A percentile compares a stretch with the other conserved stretches of the same genome.
phyloP scores from a whole-genome alignment of 2,329 filamentous ascomycete species.

The Aspergillus sojae region DNA sequence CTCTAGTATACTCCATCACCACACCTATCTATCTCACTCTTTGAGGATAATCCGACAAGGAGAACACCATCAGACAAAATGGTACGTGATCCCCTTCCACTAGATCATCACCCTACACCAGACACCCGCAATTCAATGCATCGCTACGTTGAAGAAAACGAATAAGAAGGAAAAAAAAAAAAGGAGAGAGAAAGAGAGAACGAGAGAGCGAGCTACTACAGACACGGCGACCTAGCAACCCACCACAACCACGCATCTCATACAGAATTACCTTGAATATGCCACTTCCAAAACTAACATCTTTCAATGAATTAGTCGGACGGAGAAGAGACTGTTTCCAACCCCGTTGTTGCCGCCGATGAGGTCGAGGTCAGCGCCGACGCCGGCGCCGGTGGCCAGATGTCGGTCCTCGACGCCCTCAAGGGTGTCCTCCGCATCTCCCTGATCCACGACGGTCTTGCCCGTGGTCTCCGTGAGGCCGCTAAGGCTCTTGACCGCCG shows the following conservation, averaged over 20 bases:
- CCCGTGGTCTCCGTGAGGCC: conserved; percentile 96
- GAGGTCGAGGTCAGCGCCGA: conserved; percentile 97
- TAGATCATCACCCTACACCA: neutral
- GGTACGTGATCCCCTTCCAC: conserved; percentile 37
- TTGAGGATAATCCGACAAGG: conserved; percentile 58
- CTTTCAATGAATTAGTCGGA: conserved; percentile 71
- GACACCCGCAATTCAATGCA: too few relatives aligned
- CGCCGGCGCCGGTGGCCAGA: conserved; percentile 69
- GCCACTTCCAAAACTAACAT: conserved; percentile 12
- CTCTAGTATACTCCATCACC: conserved; percentile 28
- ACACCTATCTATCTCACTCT: conserved; percentile 42
- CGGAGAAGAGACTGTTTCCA: conserved; percentile 97
- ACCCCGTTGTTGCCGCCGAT: conserved; percentile 68
- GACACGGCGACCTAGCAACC: neutral
- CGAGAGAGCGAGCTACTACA: neutral
- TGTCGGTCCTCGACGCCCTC: conserved; percentile 97
- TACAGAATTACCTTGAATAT: conserved; percentile 3
- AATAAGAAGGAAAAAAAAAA: neutral
- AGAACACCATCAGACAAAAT: conserved; percentile 44
- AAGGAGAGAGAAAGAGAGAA: too few relatives aligned
- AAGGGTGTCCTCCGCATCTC: conserved; percentile 99
- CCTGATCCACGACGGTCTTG: conserved; percentile 99
- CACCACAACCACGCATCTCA: neutral
- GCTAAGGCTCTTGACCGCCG: conserved; percentile 98
- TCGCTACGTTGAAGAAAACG: neutral